Evolutionary conservation across 2,329 filamentous ascomycete genomes (phyloP), one percentile per base, ranked within the genome.

Genomic region (Colletotrichum kahawae): DNA sequence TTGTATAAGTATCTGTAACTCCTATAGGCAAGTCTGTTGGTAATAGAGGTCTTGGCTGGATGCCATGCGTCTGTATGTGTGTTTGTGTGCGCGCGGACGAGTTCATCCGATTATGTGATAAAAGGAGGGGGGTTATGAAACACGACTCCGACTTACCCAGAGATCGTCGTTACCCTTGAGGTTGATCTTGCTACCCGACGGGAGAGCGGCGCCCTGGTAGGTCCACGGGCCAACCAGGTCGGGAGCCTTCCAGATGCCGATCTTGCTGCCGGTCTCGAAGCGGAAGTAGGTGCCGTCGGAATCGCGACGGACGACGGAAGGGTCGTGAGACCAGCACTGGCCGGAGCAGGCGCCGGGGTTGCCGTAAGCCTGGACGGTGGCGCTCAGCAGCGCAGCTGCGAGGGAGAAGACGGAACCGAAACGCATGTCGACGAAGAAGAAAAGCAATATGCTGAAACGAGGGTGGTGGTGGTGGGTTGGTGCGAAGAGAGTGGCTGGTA

Each of bases 211-310:
- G 24, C 87, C 87, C 27, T 82, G 77, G 76, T 84, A 84, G 1
- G 82, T 85, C 87, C 87, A 89, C 8, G 85, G 84, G 2, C 86
- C 86, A 7, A 78, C 79, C 60, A 87, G 70, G 13, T 80, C 79
- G n/a, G 79, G 76, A 2, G 85, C 80, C 24, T 83, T 85, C 69
- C 82, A 82, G 68, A 87, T 85, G 60, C 82, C 82, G 77, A 87
- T 86, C 59, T 79, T 81, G 77, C 81, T 82, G 29, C 84, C 84
- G 8, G 86, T 87, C 34, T 81, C 83, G 81, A 87, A 87, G 67
- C 85, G 81, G 79, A 86, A 87, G 78, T 85, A 87, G 24, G 78
- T 82, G 60, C 85, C 84, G 64, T 87, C 85, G 43, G 43, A 51
- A 21, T 79, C 80, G 59, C 84, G 83, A 38, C 81, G 82, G 74